Base-by-base conservation (phyloP, 768 basidiomycete genomes). In the Mycena indigotica region DNA sequence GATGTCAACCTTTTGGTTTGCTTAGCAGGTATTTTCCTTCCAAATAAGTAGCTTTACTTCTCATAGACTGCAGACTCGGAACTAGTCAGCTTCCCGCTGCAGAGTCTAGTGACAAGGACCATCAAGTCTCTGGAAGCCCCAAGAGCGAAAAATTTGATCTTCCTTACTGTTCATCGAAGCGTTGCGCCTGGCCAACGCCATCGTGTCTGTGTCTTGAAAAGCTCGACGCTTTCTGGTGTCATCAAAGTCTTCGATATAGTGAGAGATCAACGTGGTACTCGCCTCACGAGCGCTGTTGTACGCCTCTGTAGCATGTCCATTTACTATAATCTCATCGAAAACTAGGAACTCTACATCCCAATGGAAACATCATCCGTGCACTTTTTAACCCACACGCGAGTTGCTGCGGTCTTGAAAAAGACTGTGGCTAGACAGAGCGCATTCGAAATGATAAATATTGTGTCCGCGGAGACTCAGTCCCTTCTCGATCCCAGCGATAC, bases 341-440 rank as follows among this genome's bases (percentile, higher is more conserved):
- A 54, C 3, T 61, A 90, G 88, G 89, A 91, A 66, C 89, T 92
- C 71, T 92, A 92, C 65, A 88, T 92, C 52, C 88, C 88, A 1
- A 84, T n/a, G n/a, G 86, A 89, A 66, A 86, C 86, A 24, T 82
- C 77, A 58, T 90, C 88, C 4, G 80, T 92, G 5, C 86, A 88
- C 68, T 91, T 91, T 75, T 74, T 92, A 57, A 87, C 87, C 25
- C 57, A 51, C 1, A 66, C 58, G 26, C n/a, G 60, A 1, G 52
- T 67, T 6, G 68, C 56, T 2, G 68, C 62, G n/a, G 61, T 64
- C 19, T 55, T 58, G 19, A 56, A 49, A n/a, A 57, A 62, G 10
- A 60, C 61, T 3, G 19, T 32, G 19, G 17, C 39, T 15, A 28
- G 46, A 2, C 50, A 35, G 0, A 41, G 57, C 5, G 58, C 52